phyloP scores from a whole-genome alignment of 108 stramenopile genomes.

The Epipyxis sp. region DNA sequence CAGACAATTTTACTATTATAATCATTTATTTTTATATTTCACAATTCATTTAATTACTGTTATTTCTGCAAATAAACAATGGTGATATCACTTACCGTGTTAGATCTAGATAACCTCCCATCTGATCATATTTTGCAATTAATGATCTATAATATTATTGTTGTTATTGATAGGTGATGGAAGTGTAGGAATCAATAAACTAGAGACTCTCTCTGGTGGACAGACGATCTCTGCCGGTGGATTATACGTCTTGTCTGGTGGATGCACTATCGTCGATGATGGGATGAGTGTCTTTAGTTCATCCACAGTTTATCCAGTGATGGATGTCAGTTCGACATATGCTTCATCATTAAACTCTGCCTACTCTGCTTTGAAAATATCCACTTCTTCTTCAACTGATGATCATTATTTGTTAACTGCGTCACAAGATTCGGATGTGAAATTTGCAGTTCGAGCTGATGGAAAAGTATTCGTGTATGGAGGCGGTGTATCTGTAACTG shows the following conservation, averaged over 20 bases:
- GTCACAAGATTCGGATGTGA: background rate
- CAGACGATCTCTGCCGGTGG: background rate
- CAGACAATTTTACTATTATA: too few relatives aligned
- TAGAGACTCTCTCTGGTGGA: slow-evolving; percentile 14
- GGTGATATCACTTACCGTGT: too few relatives aligned
- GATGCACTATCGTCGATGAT: slow-evolving; percentile 27
- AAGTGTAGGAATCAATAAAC: background rate
- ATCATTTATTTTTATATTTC: too few relatives aligned
- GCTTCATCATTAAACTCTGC: background rate
- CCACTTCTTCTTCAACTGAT: background rate
- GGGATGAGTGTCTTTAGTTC: slow-evolving; percentile 32
- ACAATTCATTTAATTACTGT: too few relatives aligned
- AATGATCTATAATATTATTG: too few relatives aligned
- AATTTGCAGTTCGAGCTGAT: background rate
- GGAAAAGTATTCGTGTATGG: background rate
- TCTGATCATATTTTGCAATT: too few relatives aligned
- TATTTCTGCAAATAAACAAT: too few relatives aligned
- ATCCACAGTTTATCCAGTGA: background rate
- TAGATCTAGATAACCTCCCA: too few relatives aligned
- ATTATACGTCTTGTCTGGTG: background rate
- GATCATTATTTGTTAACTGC: background rate
- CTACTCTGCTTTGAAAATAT: background rate
- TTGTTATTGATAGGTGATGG: too few relatives aligned
- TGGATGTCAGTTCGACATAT: background rate
- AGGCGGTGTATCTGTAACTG: background rate